A percentile compares a stretch with the other conserved stretches of the same genome.
phyloP scores from a whole-genome alignment of 1,139 yeast species.

The Geotrichum australiense region DNA sequence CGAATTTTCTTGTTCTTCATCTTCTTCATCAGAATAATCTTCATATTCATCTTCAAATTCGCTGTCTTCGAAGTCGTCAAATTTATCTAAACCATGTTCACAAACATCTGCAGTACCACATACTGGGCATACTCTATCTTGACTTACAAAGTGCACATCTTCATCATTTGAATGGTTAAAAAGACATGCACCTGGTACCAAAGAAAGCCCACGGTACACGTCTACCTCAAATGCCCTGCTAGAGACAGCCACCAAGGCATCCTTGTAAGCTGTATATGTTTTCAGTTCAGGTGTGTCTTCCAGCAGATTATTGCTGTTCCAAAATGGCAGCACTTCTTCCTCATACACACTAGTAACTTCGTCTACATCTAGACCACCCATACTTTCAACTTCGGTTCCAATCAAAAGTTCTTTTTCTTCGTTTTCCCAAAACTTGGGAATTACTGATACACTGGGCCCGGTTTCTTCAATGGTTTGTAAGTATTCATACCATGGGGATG shows the following conservation, averaged over 20 bases:
- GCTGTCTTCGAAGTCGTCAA: constrained; percentile 22
- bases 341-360: constrained; percentile 53
- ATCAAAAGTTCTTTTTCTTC: constrained; percentile 42
- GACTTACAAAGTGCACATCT: constrained; percentile 67
- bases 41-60: no score
- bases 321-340: constrained; percentile 35
- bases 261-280: constrained; percentile 29
- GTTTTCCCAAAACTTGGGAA: constrained; percentile 62
- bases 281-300: constrained; percentile 23
- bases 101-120: constrained; percentile 58
- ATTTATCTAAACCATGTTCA: constrained; percentile 28
- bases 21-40: constrained; percentile 14
- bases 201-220: constrained; percentile 59
- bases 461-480: constrained; percentile 47
- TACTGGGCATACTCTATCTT: constrained; percentile 58
- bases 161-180: constrained; percentile 63
- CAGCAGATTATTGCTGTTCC: constrained; percentile 23
- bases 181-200: constrained; percentile 88
- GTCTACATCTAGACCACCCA: constrained; percentile 54
- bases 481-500: constrained; percentile 74
- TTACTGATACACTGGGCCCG: constrained; percentile 23
- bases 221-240: constrained; percentile 81
- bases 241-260: constrained; percentile 43
- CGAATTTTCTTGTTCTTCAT: constrained; percentile 17
- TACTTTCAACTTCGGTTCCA: constrained; percentile 62